A percentile compares a stretch with the other conserved stretches of the same genome.
Evolutionary conservation across 2,329 filamentous ascomycete species (phyloP).

Genomic region (Colletotrichum filicis): DNA sequence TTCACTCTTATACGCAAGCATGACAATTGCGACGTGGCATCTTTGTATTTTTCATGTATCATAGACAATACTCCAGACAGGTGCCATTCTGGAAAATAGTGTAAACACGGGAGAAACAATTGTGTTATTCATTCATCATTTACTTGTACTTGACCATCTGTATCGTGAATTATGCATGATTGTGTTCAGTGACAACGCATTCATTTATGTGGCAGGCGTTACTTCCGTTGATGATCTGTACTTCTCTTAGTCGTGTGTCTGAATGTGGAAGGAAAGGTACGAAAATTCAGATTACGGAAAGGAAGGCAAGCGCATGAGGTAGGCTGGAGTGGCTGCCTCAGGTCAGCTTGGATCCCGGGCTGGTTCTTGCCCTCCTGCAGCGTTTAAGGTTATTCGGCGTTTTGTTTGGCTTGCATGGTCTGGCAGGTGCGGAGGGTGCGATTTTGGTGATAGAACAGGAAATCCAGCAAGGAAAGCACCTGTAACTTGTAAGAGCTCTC

Average conservation of each 20-base stretch:
- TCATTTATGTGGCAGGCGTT: too few species aligned
- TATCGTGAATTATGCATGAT: neutral
- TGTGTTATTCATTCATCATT: neutral
- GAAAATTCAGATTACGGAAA: neutral
- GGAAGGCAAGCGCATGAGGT: neutral
- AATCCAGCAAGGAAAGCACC: conserved; percentile 5
- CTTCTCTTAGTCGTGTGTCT: neutral
- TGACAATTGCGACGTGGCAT: neutral
- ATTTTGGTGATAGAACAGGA: neutral
- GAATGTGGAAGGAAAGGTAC: neutral
- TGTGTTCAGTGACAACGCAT: neutral
- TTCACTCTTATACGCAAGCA: neutral
- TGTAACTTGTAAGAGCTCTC: neutral
- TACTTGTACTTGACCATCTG: neutral
- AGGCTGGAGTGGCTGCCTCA: neutral
- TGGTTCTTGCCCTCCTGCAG: neutral
- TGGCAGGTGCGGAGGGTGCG: conserved; percentile 9
- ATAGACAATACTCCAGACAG: conserved; percentile 5
- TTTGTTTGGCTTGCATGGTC: conserved; percentile 25
- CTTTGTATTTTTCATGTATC: neutral
- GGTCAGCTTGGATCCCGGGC: conserved; percentile 8
- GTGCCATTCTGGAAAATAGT: neutral
- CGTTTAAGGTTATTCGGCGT: conserved; percentile 29
- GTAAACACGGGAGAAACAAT: neutral
- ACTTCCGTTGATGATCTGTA: too few species aligned